These are phyloP conservation scores for Xylaria sp. DNA, from an alignment of 2,329 filamentous ascomycete genomes.

Conservation along the genomic window DNA sequence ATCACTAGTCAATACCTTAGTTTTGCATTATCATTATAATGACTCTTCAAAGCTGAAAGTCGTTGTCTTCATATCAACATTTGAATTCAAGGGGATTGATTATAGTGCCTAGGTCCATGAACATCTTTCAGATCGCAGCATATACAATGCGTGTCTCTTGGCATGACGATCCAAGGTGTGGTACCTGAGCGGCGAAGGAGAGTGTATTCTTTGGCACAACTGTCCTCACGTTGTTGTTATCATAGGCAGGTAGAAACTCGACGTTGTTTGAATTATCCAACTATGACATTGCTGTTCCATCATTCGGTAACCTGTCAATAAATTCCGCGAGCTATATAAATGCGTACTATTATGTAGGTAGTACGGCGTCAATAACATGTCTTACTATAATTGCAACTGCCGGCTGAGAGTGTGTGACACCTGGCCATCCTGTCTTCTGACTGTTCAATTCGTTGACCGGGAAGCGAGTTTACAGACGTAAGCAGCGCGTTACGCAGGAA, in stretches of 20 bases:
- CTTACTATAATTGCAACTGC: background rate
- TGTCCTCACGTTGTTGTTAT: background rate
- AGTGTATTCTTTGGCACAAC: background rate
- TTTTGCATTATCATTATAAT: background rate
- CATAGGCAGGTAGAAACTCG: background rate
- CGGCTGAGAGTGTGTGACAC: background rate
- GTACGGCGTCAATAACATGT: background rate
- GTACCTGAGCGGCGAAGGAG: background rate
- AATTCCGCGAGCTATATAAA: background rate
- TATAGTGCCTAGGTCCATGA: background rate
- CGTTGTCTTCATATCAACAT: background rate
- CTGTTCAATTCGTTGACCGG: background rate
- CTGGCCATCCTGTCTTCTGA: background rate
- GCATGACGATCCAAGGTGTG: background rate
- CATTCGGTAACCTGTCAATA: background rate
- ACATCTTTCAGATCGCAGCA: background rate
- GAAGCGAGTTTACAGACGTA: background rate
- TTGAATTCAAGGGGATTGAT: background rate
- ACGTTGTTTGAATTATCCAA: background rate
- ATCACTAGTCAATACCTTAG: background rate
- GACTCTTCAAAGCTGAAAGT: background rate
- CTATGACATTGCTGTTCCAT: background rate
- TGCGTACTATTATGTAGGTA: background rate
- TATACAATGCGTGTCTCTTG: background rate
- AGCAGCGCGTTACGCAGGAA: background rate